Evolutionary conservation across 1,284 basidiomycete species (phyloP).

Genomic region (Ustilago shanxiensis): DNA sequence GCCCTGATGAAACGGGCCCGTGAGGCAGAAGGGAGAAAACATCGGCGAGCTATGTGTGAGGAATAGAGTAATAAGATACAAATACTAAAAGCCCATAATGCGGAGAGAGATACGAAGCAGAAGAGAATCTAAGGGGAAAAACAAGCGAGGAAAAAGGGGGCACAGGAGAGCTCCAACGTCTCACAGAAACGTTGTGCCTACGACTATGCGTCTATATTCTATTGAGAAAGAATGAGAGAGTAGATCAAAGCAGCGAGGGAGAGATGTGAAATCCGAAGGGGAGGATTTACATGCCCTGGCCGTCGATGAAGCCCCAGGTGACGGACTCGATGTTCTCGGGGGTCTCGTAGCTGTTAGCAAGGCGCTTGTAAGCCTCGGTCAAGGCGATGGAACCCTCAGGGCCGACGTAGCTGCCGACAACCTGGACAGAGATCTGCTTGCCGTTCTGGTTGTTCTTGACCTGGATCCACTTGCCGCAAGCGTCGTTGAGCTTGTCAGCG

Average conservation of each 20-base stretch:
- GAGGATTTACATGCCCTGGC: slow-evolving; percentile 49
- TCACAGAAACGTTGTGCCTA: slow-evolving; percentile 23
- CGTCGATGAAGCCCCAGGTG: slow-evolving; percentile 60
- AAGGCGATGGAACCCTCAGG: slow-evolving; percentile 47
- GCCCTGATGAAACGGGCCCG: slow-evolving; percentile 25
- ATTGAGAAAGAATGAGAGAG: not conserved
- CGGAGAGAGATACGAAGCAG: slow-evolving; percentile 21
- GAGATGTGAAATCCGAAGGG: not conserved
- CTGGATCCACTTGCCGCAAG: slow-evolving; percentile 61
- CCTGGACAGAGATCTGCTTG: slow-evolving; percentile 56
- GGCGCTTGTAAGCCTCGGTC: slow-evolving; percentile 48
- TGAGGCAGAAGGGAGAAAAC: slow-evolving; percentile 32
- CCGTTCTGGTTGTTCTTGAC: slow-evolving; percentile 59
- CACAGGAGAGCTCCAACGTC: slow-evolving; percentile 11
- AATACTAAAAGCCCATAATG: slow-evolving; percentile 45
- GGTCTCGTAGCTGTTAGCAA: slow-evolving; percentile 47
- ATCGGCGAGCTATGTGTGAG: slow-evolving; percentile 44
- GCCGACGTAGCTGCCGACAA: slow-evolving; percentile 47
- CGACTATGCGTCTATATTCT: slow-evolving; percentile 23
- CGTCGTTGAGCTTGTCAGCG: slow-evolving; percentile 41
- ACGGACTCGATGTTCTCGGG: slow-evolving; percentile 51
- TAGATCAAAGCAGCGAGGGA: not conserved
- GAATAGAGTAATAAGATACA: slow-evolving; percentile 17
- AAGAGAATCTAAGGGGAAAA: slow-evolving; percentile 10
- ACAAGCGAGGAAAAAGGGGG: slow-evolving; percentile 16